Percentiles rank a stretch among this genome's conserved stretches.
These are phyloP conservation scores for Termitomyces sp. DNA, from an alignment of 768 basidiomycete genomes.

Conservation along the genomic window DNA sequence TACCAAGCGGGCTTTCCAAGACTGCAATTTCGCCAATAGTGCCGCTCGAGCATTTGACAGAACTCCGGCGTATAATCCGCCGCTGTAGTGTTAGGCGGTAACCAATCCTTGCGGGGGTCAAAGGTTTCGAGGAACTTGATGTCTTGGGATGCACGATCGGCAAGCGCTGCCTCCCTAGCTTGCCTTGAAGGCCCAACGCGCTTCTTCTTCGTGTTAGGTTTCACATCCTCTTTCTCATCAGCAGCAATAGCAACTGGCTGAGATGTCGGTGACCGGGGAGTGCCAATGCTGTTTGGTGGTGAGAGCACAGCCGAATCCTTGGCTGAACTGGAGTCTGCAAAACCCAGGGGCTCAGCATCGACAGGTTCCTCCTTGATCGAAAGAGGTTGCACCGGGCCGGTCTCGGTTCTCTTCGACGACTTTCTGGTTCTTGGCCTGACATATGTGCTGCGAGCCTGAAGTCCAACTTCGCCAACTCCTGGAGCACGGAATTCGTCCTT, in stretches of 20 bases:
- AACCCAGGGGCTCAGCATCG: constrained; percentile 29
- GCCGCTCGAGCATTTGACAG: constrained; percentile 82
- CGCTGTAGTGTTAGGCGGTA: constrained; percentile 69
- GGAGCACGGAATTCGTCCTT: constrained; percentile 75
- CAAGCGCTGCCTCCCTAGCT: constrained; percentile 48
- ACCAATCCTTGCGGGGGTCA: constrained; percentile 73
- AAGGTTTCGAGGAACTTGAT: constrained; percentile 66
- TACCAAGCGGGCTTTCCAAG: constrained; percentile 94
- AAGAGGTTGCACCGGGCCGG: constrained; percentile 38
- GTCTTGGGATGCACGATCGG: constrained; percentile 45
- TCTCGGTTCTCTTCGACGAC: constrained; percentile 39
- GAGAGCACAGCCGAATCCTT: constrained; percentile 26
- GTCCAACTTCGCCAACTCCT: constrained; percentile 65
- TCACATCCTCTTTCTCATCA: constrained; percentile 16
- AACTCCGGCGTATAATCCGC: constrained; percentile 87
- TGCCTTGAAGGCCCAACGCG: constrained; percentile 42
- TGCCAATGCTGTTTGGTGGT: constrained; percentile 41
- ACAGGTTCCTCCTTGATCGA: constrained; percentile 50
- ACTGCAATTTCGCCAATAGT: constrained; percentile 91
- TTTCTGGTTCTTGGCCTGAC: constrained; percentile 34
- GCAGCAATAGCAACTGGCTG: constrained; percentile 17
- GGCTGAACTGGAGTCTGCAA: constrained; percentile 22
- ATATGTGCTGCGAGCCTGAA: constrained; percentile 42
- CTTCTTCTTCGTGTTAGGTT: constrained; percentile 35
- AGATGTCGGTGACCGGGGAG: constrained; percentile 29